phyloP scores from a whole-genome alignment of 805 yeast species.

The Lachancea mirantina region DNA sequence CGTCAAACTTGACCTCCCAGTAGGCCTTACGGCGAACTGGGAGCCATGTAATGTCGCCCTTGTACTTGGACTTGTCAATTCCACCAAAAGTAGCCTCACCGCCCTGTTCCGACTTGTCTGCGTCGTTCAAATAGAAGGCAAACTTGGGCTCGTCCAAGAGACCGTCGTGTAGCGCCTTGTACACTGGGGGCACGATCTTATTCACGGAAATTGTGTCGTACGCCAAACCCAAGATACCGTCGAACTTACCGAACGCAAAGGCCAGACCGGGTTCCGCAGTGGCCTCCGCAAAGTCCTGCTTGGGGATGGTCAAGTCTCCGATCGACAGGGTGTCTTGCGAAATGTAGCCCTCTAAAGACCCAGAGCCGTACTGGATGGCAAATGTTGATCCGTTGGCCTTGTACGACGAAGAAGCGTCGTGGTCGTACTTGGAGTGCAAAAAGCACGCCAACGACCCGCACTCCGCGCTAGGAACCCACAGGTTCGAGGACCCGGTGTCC shows the following conservation, averaged over 20 bases:
- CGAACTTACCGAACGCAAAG: conserved; percentile 97
- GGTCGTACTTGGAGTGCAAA: conserved; percentile 87
- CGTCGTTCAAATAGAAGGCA: conserved; percentile 85
- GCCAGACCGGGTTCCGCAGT: conserved; percentile 97
- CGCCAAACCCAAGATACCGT: conserved; percentile 93
- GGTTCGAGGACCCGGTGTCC: conserved; percentile 94
- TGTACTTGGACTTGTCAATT: conserved; percentile 63
- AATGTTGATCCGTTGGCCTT: conserved; percentile 82
- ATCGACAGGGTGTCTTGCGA: conserved; percentile 76
- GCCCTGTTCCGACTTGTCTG: conserved; percentile 56
- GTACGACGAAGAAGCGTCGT: conserved; percentile 72
- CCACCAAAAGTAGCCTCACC: conserved; percentile 97
- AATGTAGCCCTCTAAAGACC: conserved; percentile 85
- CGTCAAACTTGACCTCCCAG: conserved; percentile 96
- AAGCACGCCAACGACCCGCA: conserved; percentile 94
- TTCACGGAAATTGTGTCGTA: conserved; percentile 87
- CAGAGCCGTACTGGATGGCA: conserved; percentile 86
- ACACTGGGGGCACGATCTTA: conserved; percentile 87
- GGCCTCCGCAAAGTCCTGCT: conserved; percentile 95
- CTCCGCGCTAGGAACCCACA: conserved; percentile 90
- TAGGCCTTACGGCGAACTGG: conserved; percentile 99
- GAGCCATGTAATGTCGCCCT: conserved; percentile 86
- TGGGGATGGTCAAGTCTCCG: conserved; percentile 70
- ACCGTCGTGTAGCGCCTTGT: conserved; percentile 78
- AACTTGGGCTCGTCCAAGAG: conserved; percentile 79